Conservation (phyloP, 202 grass and related monocot species). For the Schoenoplectus triqueter region DNA sequence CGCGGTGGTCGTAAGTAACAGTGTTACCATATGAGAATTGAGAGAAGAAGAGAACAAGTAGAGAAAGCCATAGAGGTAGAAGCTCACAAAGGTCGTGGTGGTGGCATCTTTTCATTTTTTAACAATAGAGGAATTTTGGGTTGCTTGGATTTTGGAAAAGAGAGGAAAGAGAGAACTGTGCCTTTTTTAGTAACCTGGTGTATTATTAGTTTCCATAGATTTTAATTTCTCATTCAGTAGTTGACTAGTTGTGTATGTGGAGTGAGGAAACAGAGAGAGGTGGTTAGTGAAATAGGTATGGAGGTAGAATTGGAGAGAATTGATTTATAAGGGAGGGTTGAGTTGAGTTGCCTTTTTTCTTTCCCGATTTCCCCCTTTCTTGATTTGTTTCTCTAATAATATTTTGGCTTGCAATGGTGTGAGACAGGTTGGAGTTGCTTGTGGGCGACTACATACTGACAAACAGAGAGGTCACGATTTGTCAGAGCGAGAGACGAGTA, state of each 20-base stretch:
- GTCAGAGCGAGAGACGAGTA: not conserved
- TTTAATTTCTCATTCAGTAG: not conserved
- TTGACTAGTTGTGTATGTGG: not conserved
- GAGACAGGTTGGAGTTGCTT: not conserved
- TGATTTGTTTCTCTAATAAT: not conserved
- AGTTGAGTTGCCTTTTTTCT: not conserved
- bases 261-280: constrained; percentile 32
- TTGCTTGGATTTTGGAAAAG: constrained; percentile 31
- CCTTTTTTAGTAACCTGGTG: constrained; percentile 6
- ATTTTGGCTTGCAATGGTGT: not conserved
- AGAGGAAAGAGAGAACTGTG: constrained; percentile 31
- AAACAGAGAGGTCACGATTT: constrained; percentile 10
- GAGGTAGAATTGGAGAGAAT: constrained; percentile 34
- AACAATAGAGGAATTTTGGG: constrained; percentile 36
- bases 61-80: constrained; percentile 33
- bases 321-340: constrained; percentile 22
- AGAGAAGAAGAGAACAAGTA: constrained; percentile 39
- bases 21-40: constrained; percentile 47
- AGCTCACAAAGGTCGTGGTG: constrained; percentile 34
- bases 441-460: constrained; percentile 20
- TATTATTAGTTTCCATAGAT: not conserved
- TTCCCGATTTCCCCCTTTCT: constrained; percentile 21
- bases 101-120: constrained; percentile 39
- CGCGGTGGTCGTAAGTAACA: constrained; percentile 93
- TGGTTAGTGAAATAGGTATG: constrained; percentile 43